Evolutionary conservation across 768 basidiomycete species (phyloP).

Genomic region (Phlegmacium glaucopus): DNA sequence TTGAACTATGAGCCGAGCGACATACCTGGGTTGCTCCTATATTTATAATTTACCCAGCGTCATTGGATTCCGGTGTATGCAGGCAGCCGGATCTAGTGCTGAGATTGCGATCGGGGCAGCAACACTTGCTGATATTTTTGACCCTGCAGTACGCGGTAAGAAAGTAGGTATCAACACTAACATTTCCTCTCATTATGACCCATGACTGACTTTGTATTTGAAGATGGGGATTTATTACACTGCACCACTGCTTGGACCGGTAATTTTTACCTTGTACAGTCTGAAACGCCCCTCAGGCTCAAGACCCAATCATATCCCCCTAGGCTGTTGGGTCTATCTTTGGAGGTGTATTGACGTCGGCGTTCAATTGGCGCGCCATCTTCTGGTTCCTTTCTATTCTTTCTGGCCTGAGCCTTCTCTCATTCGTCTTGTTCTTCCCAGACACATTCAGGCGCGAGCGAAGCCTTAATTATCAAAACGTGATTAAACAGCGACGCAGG

Average conservation of each 20-base stretch:
- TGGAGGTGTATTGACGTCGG: slow-evolving; percentile 65
- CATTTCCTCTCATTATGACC: too few relatives aligned
- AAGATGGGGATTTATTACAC: slow-evolving; percentile 79
- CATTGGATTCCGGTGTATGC: slow-evolving; percentile 67
- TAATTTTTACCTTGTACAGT: slow-evolving; percentile 18
- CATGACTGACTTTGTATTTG: background rate
- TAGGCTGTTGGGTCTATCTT: slow-evolving; percentile 65
- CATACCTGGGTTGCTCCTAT: background rate
- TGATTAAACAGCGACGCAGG: slow-evolving; percentile 44
- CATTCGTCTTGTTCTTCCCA: slow-evolving; percentile 66
- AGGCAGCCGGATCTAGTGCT: slow-evolving; percentile 66
- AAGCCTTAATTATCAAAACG: slow-evolving; percentile 74
- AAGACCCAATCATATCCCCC: background rate
- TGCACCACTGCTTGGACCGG: slow-evolving; percentile 73
- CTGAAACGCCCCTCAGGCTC: too few relatives aligned
- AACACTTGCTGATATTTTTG: slow-evolving; percentile 76
- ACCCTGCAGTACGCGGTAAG: slow-evolving; percentile 70
- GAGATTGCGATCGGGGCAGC: slow-evolving; percentile 73
- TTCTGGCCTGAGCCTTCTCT: slow-evolving; percentile 47
- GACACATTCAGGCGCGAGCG: slow-evolving; percentile 85
- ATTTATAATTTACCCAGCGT: too few relatives aligned
- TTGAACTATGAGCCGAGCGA: slow-evolving; percentile 32
- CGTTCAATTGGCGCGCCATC: slow-evolving; percentile 72
- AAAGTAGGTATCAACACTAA: slow-evolving; percentile 40
- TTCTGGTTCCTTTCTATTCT: slow-evolving; percentile 81